Conservation (phyloP, 2,329 filamentous ascomycete genomes). For the Fusarium pininemorale region DNA sequence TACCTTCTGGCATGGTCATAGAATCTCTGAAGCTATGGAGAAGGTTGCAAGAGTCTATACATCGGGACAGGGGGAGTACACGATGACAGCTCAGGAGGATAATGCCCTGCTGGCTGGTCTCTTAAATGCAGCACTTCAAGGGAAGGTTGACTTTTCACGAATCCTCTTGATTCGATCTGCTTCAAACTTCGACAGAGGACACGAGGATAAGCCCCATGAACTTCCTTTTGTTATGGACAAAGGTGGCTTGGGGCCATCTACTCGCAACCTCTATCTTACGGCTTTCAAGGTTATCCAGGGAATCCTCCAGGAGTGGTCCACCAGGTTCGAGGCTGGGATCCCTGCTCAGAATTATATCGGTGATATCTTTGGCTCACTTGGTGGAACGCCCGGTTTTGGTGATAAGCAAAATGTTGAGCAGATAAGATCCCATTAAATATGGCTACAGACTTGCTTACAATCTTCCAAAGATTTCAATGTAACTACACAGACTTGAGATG, state of each 20-base stretch:
- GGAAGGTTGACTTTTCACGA: conserved; percentile 27
- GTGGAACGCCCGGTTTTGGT: conserved; percentile 26
- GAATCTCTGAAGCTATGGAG: conserved; percentile 33
- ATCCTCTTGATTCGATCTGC: conserved; percentile 29
- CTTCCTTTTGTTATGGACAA: conserved; percentile 36
- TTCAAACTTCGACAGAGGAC: conserved; percentile 32
- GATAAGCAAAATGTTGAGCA: conserved; percentile 1
- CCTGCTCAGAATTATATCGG: conserved; percentile 24
- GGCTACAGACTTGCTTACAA: too few relatives aligned
- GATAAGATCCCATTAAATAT: neutral
- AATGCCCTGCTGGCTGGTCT: conserved; percentile 27
- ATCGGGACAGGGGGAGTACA: conserved; percentile 18
- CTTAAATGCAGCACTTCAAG: conserved; percentile 20
- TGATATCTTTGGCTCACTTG: conserved; percentile 33
- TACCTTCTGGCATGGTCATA: conserved; percentile 34
- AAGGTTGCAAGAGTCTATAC: conserved; percentile 26
- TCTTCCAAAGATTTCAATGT: neutral
- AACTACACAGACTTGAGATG: neutral
- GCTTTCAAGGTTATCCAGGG: conserved; percentile 21
- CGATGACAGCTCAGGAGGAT: conserved; percentile 38
- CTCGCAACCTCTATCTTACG: conserved; percentile 26
- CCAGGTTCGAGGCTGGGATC: conserved; percentile 18
- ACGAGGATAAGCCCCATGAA: conserved; percentile 25
- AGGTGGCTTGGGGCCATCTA: conserved; percentile 28
- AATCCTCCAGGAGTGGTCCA: conserved; percentile 14